Evolutionary conservation across 345 rosid species (phyloP).

Genomic region (Acer saccharum): DNA sequence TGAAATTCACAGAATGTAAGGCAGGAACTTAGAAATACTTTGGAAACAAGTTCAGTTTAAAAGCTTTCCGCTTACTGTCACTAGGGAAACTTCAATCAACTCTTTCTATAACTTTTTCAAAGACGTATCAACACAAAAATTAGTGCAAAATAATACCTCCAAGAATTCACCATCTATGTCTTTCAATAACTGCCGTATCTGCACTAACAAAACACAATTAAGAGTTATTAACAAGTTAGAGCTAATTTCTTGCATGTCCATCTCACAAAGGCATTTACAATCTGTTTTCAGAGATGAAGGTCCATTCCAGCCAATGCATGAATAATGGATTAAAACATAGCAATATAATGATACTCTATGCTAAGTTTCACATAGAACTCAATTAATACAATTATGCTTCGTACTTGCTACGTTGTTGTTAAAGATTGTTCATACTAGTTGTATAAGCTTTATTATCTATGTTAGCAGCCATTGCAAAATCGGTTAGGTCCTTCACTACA

Average conservation of each 20-base stretch:
- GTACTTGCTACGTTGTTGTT: background rate
- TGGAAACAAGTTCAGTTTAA: background rate
- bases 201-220: constrained; percentile 17
- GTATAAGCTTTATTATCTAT: constrained; percentile 5
- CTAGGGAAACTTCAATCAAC: background rate
- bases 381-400: background rate
- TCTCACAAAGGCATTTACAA: constrained; percentile 6
- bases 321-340: background rate
- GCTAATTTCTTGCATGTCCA: background rate
- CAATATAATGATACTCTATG: background rate
- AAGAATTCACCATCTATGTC: constrained; percentile 85
- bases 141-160: constrained; percentile 46
- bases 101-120: background rate
- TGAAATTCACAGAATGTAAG: background rate
- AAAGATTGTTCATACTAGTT: background rate
- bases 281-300: background rate
- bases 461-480: background rate
- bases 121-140: background rate
- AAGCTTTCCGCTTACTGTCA: background rate
- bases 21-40: background rate
- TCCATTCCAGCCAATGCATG: background rate
- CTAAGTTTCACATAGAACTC: background rate
- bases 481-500: too few relatives aligned
- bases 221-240: constrained; percentile 1
- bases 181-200: constrained; percentile 69